Evolutionary conservation across 345 rosid genomes (phyloP), one percentile per base, ranked within the genome.

Genomic region (Ceriops tagal): DNA sequence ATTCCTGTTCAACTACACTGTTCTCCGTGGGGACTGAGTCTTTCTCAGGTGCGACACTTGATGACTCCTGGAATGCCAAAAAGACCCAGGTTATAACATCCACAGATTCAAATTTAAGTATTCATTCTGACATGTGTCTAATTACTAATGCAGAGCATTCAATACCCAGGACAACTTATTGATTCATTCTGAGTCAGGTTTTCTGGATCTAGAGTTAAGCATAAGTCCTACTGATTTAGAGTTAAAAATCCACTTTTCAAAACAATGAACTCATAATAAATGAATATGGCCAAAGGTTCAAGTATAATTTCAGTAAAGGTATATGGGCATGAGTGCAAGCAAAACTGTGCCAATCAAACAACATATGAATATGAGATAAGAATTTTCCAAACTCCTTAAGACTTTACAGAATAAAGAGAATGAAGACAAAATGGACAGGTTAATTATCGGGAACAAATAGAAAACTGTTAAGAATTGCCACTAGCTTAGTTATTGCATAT

Each of bases 31-130:
- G 43, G 20, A 65, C 68, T 68, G 79, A 62, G 52, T 69, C 75
- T 49, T 77, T 75, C 56, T 78, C 82, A 47, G 84, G 80, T 47
- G 73, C 64, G 60, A 57, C 80, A 72, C 69, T 73, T 46, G 74
- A 77, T 72, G 76, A 77, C 71, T 81, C 90, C 98, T 95, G 89
- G 20, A 82, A 67, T 34, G 58, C 52, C 67, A 81, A 62, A 47
- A 47, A 75, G 58, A 7, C n/a, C 37, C 16, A 35, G 21, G 26
- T 24, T 62, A 37, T 61, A 62, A 24, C 27, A 43, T 62, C 21
- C n/a, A 26, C 20, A 27, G 56, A 5, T 1, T 5, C 16, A 20
- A 52, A 31, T 21, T 62, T 34, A 62, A 20, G 56, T 19, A 37
- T 58, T 30, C 21, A 70, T 32, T 37, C 6, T 0, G 5, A 11